Base-by-base conservation (phyloP, 2,329 filamentous ascomycete genomes). In the Phyllosticta citriasiana region DNA sequence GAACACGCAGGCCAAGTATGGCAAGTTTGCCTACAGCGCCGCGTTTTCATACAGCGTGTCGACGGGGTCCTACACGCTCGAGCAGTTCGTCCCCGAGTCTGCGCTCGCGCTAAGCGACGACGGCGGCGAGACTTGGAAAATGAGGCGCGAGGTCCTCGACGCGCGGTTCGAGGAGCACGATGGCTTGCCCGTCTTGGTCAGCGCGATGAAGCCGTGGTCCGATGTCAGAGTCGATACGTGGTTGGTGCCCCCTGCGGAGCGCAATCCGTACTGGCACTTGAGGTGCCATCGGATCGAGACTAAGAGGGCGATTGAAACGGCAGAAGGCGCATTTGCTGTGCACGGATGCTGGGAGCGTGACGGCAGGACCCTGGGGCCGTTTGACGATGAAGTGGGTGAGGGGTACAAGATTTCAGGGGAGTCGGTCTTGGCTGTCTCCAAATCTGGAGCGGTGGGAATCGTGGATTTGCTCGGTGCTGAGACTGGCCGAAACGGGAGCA, bases 1-100 rank as follows among this genome's bases (percentile, higher is more conserved):
- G 73, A 88, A 87, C 59, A 89, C 88, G 0, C 88, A 92, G 71
- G 87, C 88, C 64, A 92, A 92, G 69, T 92, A 92, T 72, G 88
- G 88, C 55, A 82, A 84, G 63, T 91, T 92, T 69, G 88, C 88
- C 5, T 92, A 92, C 74, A 88, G 84, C 68, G 86, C 86, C 58
- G 83, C 86, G 0, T 92, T 89, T 71, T 88, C 81, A 22, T 92
- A 91, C 74, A 89, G 86, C 0, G 88, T 91, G 0, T 88, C 88
- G 0, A 88, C 88, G 0, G 88, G 89, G 0, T 81, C 85, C 19
- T 89, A 90, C 72, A 86, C 86, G 0, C 81, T 92, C 1, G 88
- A 91, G 71, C 88, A 91, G 68, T 89, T 87, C 69, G 87, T 88
- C 0, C 82, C 89, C 1, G 88, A 89, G 61, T 89, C 85, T 4